These are phyloP conservation scores for Daedalea quercina DNA, from an alignment of 768 basidiomycete species.

Conservation along the genomic window DNA sequence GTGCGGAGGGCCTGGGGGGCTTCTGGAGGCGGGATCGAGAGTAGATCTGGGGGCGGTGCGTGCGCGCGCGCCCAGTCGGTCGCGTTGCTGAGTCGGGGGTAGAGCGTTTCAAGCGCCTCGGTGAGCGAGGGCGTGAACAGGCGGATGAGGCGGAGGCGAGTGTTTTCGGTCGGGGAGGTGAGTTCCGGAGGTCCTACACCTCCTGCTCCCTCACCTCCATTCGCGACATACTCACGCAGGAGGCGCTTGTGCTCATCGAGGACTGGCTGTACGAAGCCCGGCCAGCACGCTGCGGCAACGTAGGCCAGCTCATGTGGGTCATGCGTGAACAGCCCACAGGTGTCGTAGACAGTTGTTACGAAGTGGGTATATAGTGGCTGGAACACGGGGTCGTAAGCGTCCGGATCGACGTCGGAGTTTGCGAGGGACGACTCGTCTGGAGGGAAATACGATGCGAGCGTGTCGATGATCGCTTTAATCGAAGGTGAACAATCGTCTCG, in stretches of 20 bases:
- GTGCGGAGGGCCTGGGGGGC: conserved; percentile 9
- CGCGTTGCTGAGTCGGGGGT: conserved; percentile 64
- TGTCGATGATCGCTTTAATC: conserved; percentile 27
- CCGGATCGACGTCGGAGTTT: conserved; percentile 12
- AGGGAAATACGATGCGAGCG: conserved; percentile 35
- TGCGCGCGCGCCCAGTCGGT: conserved; percentile 53
- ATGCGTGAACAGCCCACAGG: conserved; percentile 57
- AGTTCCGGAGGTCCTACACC: conserved; percentile 19
- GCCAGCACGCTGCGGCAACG: conserved; percentile 75
- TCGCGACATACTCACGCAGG: neutral
- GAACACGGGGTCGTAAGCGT: conserved; percentile 49
- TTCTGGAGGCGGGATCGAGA: conserved; percentile 23
- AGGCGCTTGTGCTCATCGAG: conserved; percentile 32
- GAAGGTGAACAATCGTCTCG: neutral
- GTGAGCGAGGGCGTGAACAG: conserved; percentile 59
- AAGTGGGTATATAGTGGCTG: conserved; percentile 61
- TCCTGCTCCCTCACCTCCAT: conserved; percentile 13
- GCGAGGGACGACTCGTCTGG: neutral
- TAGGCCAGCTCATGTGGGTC: conserved; percentile 70
- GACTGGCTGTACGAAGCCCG: conserved; percentile 67
- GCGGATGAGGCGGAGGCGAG: conserved; percentile 58
- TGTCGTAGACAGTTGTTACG: conserved; percentile 46
- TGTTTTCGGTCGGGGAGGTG: conserved; percentile 43
- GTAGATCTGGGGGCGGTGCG: conserved; percentile 36
- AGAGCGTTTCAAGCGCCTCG: conserved; percentile 56